These are phyloP conservation scores for Wallemia ichthyophaga DNA, from an alignment of 1,284 basidiomycete species.

Conservation along the genomic window DNA sequence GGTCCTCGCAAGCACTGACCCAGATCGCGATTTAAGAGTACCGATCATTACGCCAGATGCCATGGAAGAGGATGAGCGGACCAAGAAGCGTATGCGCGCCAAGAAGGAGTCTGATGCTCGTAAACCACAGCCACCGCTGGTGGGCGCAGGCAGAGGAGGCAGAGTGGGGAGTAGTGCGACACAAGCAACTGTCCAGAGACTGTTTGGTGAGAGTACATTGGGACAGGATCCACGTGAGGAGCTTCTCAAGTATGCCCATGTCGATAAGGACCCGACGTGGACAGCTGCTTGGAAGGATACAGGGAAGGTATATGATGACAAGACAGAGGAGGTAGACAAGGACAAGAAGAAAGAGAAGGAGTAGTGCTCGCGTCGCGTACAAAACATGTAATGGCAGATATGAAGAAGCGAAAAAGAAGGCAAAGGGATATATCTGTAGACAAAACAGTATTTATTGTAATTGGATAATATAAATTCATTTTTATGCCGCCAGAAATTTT, in stretches of 20 bases:
- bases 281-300: slow-evolving; percentile 22
- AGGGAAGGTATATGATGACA: background rate
- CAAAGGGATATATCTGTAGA: too few species aligned
- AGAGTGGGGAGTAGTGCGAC: slow-evolving; percentile 81
- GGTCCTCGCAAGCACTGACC: slow-evolving; percentile 47
- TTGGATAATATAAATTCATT: background rate
- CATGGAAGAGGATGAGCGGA: slow-evolving; percentile 21
- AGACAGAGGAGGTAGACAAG: background rate
- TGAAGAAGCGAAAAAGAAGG: too few species aligned
- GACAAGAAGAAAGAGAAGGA: background rate
- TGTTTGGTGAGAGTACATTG: slow-evolving; percentile 59
- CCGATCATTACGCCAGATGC: slow-evolving; percentile 66
- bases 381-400: too few species aligned
- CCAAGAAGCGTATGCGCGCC: slow-evolving; percentile 55
- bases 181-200: slow-evolving; percentile 71
- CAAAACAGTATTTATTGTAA: too few species aligned
- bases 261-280: slow-evolving; percentile 49
- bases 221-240: slow-evolving; percentile 89
- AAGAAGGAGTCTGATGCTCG: slow-evolving; percentile 58
- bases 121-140: slow-evolving; percentile 75
- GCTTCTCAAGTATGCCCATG: slow-evolving; percentile 63
- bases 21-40: slow-evolving; percentile 44
- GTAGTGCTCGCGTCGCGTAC: background rate
- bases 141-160: slow-evolving; percentile 69
- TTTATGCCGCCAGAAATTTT: background rate